Base-by-base conservation (phyloP, 1,139 yeast genomes). In the Schwanniomyces etchellsii region DNA sequence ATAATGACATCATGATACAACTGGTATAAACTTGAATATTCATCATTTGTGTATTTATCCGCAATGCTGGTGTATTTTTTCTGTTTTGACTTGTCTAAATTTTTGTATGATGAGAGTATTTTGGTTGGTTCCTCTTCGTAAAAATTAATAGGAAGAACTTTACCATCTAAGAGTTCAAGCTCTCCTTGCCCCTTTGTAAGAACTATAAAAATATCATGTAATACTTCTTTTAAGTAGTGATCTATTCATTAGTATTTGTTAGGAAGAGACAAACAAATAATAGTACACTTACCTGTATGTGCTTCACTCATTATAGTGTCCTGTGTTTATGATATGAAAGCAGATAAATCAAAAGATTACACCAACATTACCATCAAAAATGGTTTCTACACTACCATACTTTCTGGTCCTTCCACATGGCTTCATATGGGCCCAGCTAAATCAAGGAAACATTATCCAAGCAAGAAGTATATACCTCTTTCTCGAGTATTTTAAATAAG, bases 1-100 rank as follows among this genome's bases (percentile, higher is more conserved):
- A 81, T 58, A 44, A 77, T 82, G 36, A 89, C 53, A 52, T 89
- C 97, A 47, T 82, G 91, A 47, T 72, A 85, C 10, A 86, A 45
- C 27, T 58, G 59, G 43, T 78, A 81, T 6, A 79, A 60, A 0
- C 64, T 46, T 2, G 44, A 43, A 45, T 80, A 81, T 16, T 54
- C 46, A 0, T 55, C 47, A 1, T 39, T 25, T 6, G 43, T 30
- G 34, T 42, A 48, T 30, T 52, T 60, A 5, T 44, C 37, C 6
- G 29, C 21, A 14, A 63, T 43, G 24, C 52, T 43, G 4, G 55
- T 53, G 4, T 44, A 38, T 26, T 41, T 34, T 5, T 32, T 42
- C 17, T 49, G 45, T 3, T 50, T 52, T 5, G 48, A 52, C 2
- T 59, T 58, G 11, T 60, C 32, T 42, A 53, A 64, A 6, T 47